Base-by-base conservation (phyloP, 768 basidiomycete genomes). In the Tephrocybe sp. region DNA sequence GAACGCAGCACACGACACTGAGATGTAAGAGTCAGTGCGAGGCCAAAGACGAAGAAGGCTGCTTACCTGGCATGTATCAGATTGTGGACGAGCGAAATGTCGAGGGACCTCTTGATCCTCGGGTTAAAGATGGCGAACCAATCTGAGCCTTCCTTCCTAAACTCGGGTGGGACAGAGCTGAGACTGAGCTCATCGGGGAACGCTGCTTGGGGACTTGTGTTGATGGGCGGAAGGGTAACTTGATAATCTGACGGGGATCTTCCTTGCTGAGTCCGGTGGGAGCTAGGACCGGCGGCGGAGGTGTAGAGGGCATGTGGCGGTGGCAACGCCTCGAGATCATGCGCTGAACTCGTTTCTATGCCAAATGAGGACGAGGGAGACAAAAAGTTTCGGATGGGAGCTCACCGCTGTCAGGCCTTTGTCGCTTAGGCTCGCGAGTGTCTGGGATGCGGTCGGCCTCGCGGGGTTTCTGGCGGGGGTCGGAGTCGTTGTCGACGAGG, bases 111-210 rank as follows among this genome's bases (percentile, higher is more conserved):
- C 69, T 90, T 89, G 51, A 83, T 81, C 60, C 86, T 83, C 26
- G 86, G 84, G 64, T 89, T 93, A 73, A 89, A 94, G 36, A 92
- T 75, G 4, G 87, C 90, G 60, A 91, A 88, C 93, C 93, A 96
- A 61, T 95, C 92, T 31, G 72, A 67, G 1, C 91, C 92, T 60
- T 94, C 84, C 57, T 81, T 84, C 64, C 80, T 83, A 47, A 75
- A 69, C 31, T 86, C 82, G 0, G 81, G 66, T 3, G 80, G 75
- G 18, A 80, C 49, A 49, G 54, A 47, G 35, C 64, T 63, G 16
- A 67, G 55, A 49, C 60, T 64, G 36, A 72, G 56, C 31, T 80
- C 79, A 40, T 82, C 81, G 1, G 73, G 74, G 56, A 79, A 79
- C 19, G 63, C 59, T 9, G 60, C 60, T 44, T 51, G 51, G 2